phyloP scores from a whole-genome alignment of 352 stramenopile species.

The Globisporangium irregulare region DNA sequence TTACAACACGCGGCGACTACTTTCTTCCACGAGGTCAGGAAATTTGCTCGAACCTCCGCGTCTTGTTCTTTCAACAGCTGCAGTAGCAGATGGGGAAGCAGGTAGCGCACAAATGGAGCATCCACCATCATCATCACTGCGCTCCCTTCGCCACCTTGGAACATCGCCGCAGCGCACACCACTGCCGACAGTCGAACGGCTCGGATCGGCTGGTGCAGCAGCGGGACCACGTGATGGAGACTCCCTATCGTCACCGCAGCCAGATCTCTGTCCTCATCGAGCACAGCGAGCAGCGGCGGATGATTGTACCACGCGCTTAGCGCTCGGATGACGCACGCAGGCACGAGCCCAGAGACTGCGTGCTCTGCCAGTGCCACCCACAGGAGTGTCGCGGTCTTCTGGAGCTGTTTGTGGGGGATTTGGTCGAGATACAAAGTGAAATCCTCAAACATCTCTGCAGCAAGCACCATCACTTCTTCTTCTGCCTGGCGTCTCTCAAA shows the following conservation, averaged over 20 bases:
- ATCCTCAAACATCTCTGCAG: conserved; percentile 51
- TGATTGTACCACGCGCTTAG: conserved; percentile 47
- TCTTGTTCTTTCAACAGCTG: conserved; percentile 57
- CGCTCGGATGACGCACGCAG: conserved; percentile 28
- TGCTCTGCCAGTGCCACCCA: conserved; percentile 37
- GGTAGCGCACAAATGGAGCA: conserved; percentile 16
- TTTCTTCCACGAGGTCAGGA: conserved; percentile 44
- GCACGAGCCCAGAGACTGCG: conserved; percentile 28
- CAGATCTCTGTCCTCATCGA: conserved; percentile 26
- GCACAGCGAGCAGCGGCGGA: conserved; percentile 16
- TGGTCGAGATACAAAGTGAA: conserved; percentile 31
- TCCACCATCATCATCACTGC: background rate
- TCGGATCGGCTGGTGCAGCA: conserved; percentile 58
- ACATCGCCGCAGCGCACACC: conserved; percentile 46
- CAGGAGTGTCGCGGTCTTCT: conserved; percentile 28
- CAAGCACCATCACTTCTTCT: conserved; percentile 69
- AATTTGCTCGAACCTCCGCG: conserved; percentile 19
- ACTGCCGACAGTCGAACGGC: conserved; percentile 41
- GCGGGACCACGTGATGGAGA: conserved; percentile 34
- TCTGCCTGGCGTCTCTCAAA: conserved; percentile 33
- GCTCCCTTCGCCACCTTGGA: conserved; percentile 10
- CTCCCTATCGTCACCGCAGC: conserved; percentile 26
- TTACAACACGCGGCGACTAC: conserved; percentile 26
- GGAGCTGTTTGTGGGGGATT: conserved; percentile 22
- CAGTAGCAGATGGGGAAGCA: conserved; percentile 60